Percentiles rank a stretch among this genome's conserved stretches.
Evolutionary conservation across 2,329 filamentous ascomycete species (phyloP).

Genomic region (Achaetomium macrosporum): DNA sequence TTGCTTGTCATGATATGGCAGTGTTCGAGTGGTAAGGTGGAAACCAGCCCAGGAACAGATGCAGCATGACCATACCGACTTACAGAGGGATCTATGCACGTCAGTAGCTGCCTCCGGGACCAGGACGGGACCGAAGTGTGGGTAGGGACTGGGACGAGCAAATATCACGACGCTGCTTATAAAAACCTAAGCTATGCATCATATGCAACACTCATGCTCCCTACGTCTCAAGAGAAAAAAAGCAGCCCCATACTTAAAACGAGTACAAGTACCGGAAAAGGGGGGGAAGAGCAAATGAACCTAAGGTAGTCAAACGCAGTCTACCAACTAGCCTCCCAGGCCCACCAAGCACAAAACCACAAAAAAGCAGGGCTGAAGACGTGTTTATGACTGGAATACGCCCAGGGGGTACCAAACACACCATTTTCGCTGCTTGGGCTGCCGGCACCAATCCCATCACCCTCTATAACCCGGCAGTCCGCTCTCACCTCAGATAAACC

Average conservation of each 20-base stretch:
- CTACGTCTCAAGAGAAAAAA: too few relatives aligned
- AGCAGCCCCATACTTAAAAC: not conserved
- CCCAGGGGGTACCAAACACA: not conserved
- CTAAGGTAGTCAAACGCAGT: not conserved
- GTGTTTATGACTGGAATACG: too few relatives aligned
- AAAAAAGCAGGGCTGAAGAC: too few relatives aligned
- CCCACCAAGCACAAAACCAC: not conserved
- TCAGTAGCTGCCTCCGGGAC: too few relatives aligned
- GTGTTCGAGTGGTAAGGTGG: too few relatives aligned
- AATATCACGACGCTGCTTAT: too few relatives aligned
- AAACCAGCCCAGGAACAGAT: too few relatives aligned
- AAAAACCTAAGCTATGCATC: not conserved
- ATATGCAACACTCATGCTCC: not conserved
- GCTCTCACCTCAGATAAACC: conserved; percentile 15
- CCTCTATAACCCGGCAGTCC: not conserved
- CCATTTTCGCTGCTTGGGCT: not conserved
- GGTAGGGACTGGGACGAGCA: not conserved
- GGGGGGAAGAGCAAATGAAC: not conserved
- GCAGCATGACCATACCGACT: too few relatives aligned
- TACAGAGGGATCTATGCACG: too few relatives aligned
- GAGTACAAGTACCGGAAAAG: too few relatives aligned
- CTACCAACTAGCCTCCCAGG: conserved; percentile 2
- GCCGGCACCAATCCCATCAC: not conserved
- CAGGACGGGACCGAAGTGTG: too few relatives aligned
- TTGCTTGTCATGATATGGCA: too few relatives aligned